Evolutionary conservation across 306 rosid genomes (phyloP).

Genomic region (Ceratonia siliqua): DNA sequence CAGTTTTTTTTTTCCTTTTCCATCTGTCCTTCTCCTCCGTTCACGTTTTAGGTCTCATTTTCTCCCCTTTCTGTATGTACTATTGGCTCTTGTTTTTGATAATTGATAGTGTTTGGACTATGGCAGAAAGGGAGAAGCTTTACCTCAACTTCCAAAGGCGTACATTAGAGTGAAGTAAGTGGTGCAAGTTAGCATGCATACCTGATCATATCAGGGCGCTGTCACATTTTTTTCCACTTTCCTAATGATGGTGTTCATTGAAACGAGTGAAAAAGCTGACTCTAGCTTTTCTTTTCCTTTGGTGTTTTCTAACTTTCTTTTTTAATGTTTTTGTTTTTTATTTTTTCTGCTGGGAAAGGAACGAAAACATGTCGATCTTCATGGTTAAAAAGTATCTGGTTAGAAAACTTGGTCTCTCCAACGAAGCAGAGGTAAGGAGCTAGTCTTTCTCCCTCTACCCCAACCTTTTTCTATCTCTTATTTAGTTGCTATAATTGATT

Average conservation of each 20-base stretch:
- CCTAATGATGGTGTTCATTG: constrained; percentile 52
- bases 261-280: constrained; percentile 47
- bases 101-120: neutral
- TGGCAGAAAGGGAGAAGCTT: constrained; percentile 50
- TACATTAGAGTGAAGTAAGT: constrained; percentile 75
- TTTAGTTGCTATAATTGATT: constrained; percentile 8
- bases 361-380: constrained; percentile 63
- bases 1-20: neutral
- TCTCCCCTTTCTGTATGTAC: neutral
- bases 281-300: constrained; percentile 19
- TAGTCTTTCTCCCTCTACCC: neutral
- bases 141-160: constrained; percentile 69
- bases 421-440: constrained; percentile 57
- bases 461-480: neutral
- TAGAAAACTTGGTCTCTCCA: constrained; percentile 71
- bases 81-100: neutral
- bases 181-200: constrained; percentile 53
- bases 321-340: neutral
- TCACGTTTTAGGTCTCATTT: neutral
- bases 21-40: neutral
- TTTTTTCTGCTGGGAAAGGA: constrained; percentile 38
- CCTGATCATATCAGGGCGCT: constrained; percentile 25
- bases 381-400: constrained; percentile 72
- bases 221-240: constrained; percentile 31
- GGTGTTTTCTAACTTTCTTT: neutral